phyloP scores from a whole-genome alignment of 1,284 basidiomycete genomes.

The Sporisorium scitamineum region DNA sequence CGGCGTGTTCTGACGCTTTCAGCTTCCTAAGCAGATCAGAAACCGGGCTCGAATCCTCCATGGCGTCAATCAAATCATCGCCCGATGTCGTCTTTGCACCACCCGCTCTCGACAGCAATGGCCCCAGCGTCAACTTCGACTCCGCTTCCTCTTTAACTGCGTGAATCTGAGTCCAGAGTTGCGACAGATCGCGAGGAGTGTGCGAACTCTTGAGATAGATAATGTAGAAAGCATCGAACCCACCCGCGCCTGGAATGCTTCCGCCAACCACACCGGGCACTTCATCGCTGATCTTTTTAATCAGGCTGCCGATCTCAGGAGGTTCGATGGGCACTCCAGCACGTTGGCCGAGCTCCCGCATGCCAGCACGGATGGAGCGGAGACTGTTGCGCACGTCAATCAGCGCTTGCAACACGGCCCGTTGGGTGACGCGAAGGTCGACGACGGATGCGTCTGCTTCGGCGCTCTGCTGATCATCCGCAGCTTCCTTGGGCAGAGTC shows the following conservation, averaged over 20 bases:
- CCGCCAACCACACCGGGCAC: constrained; percentile 89
- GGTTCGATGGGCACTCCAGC: constrained; percentile 92
- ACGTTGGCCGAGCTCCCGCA: constrained; percentile 86
- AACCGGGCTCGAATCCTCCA: constrained; percentile 17
- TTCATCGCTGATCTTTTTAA: constrained; percentile 79
- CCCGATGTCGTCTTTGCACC: constrained; percentile 23
- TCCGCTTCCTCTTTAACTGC: constrained; percentile 39
- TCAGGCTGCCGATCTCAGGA: constrained; percentile 84
- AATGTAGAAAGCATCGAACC: constrained; percentile 96
- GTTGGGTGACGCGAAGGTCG: constrained; percentile 22
- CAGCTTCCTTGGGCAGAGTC: constrained; percentile 14
- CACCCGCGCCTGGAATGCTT: constrained; percentile 96
- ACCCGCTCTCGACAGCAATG: constrained; percentile 39
- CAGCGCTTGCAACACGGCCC: constrained; percentile 37
- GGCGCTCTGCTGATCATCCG: constrained; percentile 8
- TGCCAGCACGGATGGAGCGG: constrained; percentile 81
- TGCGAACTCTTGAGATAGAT: constrained; percentile 70
- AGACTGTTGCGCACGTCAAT: constrained; percentile 62
- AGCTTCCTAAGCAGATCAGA: constrained; percentile 72
- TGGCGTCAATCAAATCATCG: background rate
- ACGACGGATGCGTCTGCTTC: constrained; percentile 4
- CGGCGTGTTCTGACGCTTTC: constrained; percentile 63
- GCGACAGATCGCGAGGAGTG: constrained; percentile 21
- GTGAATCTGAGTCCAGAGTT: constrained; percentile 48
- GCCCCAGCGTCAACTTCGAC: constrained; percentile 33